Evolutionary conservation across 2,329 filamentous ascomycete genomes (phyloP).

Genomic region (Ceratocystis smalleyi): DNA sequence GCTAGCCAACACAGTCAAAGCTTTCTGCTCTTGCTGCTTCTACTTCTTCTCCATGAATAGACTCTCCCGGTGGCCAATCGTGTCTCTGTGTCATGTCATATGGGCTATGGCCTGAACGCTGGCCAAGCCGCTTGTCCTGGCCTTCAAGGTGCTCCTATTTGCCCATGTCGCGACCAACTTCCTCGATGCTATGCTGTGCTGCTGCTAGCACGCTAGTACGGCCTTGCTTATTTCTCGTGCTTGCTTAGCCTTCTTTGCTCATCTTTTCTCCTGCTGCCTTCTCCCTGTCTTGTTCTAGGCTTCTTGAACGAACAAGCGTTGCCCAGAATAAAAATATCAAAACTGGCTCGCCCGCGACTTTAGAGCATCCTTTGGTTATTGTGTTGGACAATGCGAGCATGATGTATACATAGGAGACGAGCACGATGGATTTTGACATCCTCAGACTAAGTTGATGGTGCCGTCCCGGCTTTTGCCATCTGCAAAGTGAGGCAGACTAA

Average conservation of each 20-base stretch:
- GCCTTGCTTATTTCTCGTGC: background rate
- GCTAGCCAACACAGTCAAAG: background rate
- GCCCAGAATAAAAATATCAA: background rate
- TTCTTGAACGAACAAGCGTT: background rate
- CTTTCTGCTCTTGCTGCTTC: slow-evolving; percentile 2
- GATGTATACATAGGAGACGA: background rate
- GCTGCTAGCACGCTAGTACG: too few relatives aligned
- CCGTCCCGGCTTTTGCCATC: background rate
- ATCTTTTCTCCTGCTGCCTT: background rate
- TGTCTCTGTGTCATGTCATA: background rate
- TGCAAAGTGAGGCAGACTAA: background rate
- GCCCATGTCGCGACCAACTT: background rate
- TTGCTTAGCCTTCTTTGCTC: background rate
- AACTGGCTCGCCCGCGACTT: background rate
- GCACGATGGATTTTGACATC: background rate
- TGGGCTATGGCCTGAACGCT: background rate
- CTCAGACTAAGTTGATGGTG: background rate
- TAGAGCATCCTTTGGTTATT: background rate
- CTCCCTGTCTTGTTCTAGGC: background rate
- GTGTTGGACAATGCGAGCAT: background rate
- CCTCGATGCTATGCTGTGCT: background rate
- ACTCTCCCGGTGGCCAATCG: background rate
- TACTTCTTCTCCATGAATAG: slow-evolving; percentile 1
- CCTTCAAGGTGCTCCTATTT: background rate
- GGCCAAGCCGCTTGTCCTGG: background rate